Conservation (phyloP, 2,329 filamentous ascomycete genomes). For the Cladosporium halotolerans region DNA sequence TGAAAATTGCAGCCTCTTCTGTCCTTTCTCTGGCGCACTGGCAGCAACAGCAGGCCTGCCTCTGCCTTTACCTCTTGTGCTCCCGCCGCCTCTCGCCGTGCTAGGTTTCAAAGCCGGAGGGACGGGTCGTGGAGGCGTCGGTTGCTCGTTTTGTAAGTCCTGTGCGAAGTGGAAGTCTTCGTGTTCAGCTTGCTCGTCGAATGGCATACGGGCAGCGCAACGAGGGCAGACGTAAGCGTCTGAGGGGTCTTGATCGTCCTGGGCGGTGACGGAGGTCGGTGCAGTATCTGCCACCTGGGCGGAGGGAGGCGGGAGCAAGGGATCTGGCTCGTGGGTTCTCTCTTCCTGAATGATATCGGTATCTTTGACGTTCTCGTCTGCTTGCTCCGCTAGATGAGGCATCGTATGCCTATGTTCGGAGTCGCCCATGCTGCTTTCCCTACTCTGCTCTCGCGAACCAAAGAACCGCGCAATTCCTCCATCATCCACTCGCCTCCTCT, state of each 20-base stretch:
- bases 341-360: neutral
- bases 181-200: conserved; percentile 64
- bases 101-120: conserved; percentile 12
- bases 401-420: neutral
- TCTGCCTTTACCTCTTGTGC: conserved; percentile 21
- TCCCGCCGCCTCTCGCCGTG: conserved; percentile 18
- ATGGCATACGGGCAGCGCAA: conserved; percentile 56
- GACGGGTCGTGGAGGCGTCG: conserved; percentile 19
- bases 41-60: conserved; percentile 32
- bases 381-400: neutral
- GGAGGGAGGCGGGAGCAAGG: conserved; percentile 17
- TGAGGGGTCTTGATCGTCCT: neutral
- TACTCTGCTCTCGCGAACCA: conserved; percentile 20
- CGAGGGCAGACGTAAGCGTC: conserved; percentile 53
- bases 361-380: neutral
- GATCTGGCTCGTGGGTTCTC: conserved; percentile 7
- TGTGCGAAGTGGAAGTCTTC: conserved; percentile 92
- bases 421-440: conserved; percentile 14
- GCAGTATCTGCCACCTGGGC: conserved; percentile 9
- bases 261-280: neutral
- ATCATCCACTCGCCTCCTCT: conserved; percentile 31
- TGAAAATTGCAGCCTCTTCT: conserved; percentile 34
- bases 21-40: conserved; percentile 36
- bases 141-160: conserved; percentile 67
- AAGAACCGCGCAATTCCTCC: conserved; percentile 34